These are phyloP conservation scores for Berkeleyomyces basicola DNA, from an alignment of 2,329 filamentous ascomycete genomes.

Conservation along the genomic window DNA sequence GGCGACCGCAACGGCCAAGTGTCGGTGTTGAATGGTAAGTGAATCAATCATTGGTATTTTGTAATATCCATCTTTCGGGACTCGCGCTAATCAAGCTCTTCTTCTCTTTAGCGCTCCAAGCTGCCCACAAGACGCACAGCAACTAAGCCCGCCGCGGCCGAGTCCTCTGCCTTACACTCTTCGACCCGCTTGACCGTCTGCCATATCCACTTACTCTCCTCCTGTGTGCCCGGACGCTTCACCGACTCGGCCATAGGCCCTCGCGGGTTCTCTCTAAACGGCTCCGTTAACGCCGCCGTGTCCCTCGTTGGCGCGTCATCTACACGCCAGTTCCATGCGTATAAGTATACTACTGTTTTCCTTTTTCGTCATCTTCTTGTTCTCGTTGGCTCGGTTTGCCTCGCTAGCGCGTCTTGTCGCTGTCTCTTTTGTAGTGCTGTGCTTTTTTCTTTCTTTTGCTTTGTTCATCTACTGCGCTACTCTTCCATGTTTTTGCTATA, in stretches of 20 bases:
- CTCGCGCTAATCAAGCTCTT: constrained; percentile 6
- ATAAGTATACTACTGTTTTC: constrained; percentile 5
- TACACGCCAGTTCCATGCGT: neutral
- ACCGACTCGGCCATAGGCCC: too few relatives aligned
- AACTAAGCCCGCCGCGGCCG: neutral
- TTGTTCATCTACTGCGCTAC: neutral
- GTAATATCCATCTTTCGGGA: neutral
- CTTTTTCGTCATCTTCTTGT: constrained; percentile 4
- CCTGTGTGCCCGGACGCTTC: too few relatives aligned
- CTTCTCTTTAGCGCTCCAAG: constrained; percentile 20
- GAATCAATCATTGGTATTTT: neutral
- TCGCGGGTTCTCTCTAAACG: too few relatives aligned
- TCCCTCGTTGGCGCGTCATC: too few relatives aligned
- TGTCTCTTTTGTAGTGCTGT: neutral
- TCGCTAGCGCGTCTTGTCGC: neutral
- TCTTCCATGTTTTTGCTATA: neutral
- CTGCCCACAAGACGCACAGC: constrained; percentile 19
- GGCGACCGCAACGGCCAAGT: constrained; percentile 43
- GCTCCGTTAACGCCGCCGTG: too few relatives aligned
- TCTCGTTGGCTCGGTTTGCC: neutral
- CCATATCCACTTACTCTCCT: neutral
- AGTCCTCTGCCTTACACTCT: constrained; percentile 3
- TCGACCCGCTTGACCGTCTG: neutral
- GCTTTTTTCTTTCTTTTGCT: neutral
- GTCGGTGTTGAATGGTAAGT: constrained; percentile 37